These are phyloP conservation scores for Crithidia fasciculata DNA, from an alignment of 208 protist species.

Conservation along the genomic window DNA sequence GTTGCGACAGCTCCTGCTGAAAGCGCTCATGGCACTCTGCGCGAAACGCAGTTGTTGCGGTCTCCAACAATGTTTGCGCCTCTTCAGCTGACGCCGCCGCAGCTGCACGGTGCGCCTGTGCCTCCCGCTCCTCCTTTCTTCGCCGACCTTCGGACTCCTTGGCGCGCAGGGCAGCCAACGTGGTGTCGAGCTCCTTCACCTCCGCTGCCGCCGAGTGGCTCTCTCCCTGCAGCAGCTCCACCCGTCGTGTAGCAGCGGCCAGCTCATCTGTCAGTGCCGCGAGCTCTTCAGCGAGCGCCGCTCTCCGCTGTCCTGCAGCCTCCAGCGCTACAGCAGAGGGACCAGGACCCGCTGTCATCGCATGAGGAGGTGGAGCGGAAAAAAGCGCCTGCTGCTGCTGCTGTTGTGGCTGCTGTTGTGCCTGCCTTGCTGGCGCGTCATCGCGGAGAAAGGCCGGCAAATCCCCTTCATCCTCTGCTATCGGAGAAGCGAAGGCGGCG, in stretches of 20 bases:
- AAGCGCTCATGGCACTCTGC: conserved; percentile 6
- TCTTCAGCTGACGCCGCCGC: background rate
- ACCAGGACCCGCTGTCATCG: too few species aligned
- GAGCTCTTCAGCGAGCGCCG: conserved; percentile 3
- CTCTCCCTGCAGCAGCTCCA: conserved; percentile 21
- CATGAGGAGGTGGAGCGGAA: too few species aligned
- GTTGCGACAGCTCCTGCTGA: background rate
- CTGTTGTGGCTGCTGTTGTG: background rate
- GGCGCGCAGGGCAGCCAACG: conserved; percentile 2
- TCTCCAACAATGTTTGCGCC: background rate
- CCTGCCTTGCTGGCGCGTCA: background rate
- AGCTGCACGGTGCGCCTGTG: background rate
- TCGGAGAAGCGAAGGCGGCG: background rate
- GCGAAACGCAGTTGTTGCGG: background rate
- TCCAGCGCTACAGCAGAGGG: background rate
- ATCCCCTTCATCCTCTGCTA: background rate
- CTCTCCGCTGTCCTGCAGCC: background rate
- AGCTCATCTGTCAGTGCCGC: conserved; percentile 10
- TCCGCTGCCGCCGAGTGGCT: conserved; percentile 9
- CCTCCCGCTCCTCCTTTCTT: conserved; percentile 1
- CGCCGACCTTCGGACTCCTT: conserved; percentile 10
- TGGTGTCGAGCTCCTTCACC: conserved; percentile 11
- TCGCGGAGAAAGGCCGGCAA: conserved; percentile 20
- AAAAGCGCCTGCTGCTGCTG: too few species aligned
- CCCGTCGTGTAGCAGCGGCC: background rate